A percentile compares a stretch with the other conserved stretches of the same genome.
Conservation (phyloP, 768 basidiomycete genomes). For the Tylopilus plumbeoviolaceoides region DNA sequence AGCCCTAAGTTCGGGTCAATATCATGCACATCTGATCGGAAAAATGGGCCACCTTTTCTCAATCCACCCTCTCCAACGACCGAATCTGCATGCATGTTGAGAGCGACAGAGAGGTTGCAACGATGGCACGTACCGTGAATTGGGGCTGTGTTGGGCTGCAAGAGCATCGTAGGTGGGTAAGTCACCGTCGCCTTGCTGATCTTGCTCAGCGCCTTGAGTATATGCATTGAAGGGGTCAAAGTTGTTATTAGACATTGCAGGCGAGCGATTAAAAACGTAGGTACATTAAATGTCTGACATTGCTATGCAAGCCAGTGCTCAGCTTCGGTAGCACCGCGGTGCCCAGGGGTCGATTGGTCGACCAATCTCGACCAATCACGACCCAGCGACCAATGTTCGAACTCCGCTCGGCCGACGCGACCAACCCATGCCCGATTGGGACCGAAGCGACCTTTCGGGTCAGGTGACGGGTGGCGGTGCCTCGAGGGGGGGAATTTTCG, state of each 20-base stretch:
- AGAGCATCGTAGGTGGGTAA: constrained; percentile 81
- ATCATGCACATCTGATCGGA: background rate
- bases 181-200: constrained; percentile 44
- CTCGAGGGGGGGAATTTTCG: no score
- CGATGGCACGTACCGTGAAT: constrained; percentile 60
- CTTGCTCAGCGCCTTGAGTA: constrained; percentile 37
- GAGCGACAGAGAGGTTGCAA: background rate
- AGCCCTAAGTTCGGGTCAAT: constrained; percentile 45
- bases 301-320: background rate
- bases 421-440: no score
- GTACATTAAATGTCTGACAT: background rate
- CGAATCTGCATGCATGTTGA: constrained; percentile 52
- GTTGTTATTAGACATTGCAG: constrained; percentile 18
- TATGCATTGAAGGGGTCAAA: constrained; percentile 27
- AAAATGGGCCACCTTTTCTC: constrained; percentile 63
- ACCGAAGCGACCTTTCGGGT: no score
- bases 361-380: no score
- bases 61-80: constrained; percentile 84
- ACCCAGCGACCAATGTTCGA: no score
- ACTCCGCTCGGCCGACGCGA: no score
- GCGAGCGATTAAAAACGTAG: background rate
- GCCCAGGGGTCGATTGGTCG: no score
- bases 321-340: no score
- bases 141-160: constrained; percentile 68
- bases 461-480: no score